phyloP scores from a whole-genome alignment of 75 land plant species.

The Pinus taeda region DNA sequence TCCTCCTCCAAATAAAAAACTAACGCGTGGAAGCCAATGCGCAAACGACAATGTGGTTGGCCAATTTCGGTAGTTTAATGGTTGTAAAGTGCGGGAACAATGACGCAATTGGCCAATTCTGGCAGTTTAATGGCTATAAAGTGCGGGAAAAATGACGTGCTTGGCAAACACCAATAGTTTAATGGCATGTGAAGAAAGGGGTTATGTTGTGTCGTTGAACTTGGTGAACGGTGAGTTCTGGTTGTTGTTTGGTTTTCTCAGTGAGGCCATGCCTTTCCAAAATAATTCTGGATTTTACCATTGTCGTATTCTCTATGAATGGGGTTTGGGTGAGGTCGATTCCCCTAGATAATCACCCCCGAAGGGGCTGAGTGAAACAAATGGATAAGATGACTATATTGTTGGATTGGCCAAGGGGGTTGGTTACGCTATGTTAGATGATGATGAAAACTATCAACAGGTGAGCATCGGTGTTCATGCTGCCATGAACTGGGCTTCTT shows the following conservation, averaged over 20 bases:
- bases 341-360: constrained; percentile 19
- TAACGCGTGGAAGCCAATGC: too few relatives aligned
- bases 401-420: constrained; percentile 44
- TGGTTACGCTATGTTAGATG: constrained; percentile 40
- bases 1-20: too few relatives aligned
- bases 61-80: too few relatives aligned
- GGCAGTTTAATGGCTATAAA: too few relatives aligned
- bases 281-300: neutral
- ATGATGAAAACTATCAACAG: constrained; percentile 3
- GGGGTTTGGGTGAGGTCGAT: neutral
- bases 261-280: constrained; percentile 18
- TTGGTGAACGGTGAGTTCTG: constrained; percentile 46
- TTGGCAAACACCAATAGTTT: too few relatives aligned
- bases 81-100: too few relatives aligned
- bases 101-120: too few relatives aligned
- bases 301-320: neutral
- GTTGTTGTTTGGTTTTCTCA: constrained; percentile 40
- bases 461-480: too few relatives aligned
- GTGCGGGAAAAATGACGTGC: too few relatives aligned
- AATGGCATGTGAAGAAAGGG: neutral
- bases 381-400: constrained; percentile 52
- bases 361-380: constrained; percentile 26
- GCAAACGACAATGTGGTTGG: too few relatives aligned
- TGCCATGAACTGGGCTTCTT: too few relatives aligned
- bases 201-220: neutral